Evolutionary conservation across 306 rosid species (phyloP).

Genomic region (Mucuna pruriens): DNA sequence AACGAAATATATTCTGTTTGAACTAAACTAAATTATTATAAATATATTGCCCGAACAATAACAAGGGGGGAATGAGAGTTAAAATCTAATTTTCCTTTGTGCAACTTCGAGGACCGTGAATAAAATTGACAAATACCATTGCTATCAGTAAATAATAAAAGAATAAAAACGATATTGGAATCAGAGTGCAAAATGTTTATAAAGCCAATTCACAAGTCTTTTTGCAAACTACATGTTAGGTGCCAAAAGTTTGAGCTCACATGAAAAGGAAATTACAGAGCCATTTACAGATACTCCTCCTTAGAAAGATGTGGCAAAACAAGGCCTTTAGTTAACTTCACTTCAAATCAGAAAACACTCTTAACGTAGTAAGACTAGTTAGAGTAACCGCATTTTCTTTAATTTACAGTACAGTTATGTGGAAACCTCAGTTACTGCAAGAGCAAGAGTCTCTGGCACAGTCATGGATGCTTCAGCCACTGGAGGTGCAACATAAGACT

Average conservation of each 20-base stretch:
- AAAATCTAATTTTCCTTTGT: background rate
- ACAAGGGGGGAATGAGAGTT: background rate
- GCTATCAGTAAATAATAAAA: background rate
- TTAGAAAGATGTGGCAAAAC: slow-evolving; percentile 40
- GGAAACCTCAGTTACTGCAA: slow-evolving; percentile 50
- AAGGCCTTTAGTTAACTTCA: slow-evolving; percentile 52
- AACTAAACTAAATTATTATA: background rate
- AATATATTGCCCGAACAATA: background rate
- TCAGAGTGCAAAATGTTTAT: slow-evolving; percentile 42
- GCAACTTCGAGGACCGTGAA: background rate
- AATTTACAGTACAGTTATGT: slow-evolving; percentile 50
- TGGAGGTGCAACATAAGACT: slow-evolving; percentile 37
- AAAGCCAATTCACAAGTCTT: slow-evolving; percentile 44
- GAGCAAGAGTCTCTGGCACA: slow-evolving; percentile 41
- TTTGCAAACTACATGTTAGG: slow-evolving; percentile 39
- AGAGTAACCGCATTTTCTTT: slow-evolving; percentile 60
- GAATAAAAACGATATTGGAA: slow-evolving; percentile 42
- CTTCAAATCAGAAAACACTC: slow-evolving; percentile 51
- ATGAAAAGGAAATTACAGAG: slow-evolving; percentile 44
- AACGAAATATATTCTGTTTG: background rate
- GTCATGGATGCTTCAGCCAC: slow-evolving; percentile 48
- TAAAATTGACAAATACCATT: background rate
- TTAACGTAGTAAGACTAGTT: slow-evolving; percentile 49
- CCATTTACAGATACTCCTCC: slow-evolving; percentile 46
- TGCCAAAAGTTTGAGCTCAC: slow-evolving; percentile 44